Percentiles rank a stretch among this genome's conserved stretches.
phyloP scores from a whole-genome alignment of 495 filamentous ascomycete species.

The Penicillium lividum region DNA sequence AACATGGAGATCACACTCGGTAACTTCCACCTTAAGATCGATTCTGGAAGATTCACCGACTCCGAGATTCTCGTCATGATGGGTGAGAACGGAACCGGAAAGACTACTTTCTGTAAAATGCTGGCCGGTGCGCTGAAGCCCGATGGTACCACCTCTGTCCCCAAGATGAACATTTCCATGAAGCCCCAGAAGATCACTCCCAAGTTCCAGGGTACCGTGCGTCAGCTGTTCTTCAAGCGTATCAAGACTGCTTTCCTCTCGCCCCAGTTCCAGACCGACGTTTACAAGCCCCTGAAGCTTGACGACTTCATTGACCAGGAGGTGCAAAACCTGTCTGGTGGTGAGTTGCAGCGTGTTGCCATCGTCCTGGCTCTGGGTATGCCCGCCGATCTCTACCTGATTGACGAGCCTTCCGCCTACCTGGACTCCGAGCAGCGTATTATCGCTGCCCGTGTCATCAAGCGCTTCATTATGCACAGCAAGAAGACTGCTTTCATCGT shows the following conservation, averaged over 20 bases:
- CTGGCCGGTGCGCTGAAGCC: slow-evolving; percentile 91
- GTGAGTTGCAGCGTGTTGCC: slow-evolving; percentile 97
- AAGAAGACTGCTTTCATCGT: slow-evolving; percentile 99
- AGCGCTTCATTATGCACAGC: slow-evolving; percentile 99
- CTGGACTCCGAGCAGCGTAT: slow-evolving; percentile 99
- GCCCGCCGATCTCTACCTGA: slow-evolving; percentile 98
- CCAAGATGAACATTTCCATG: slow-evolving; percentile 96
- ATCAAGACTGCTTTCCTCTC: slow-evolving; percentile 95
- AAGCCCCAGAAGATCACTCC: slow-evolving; percentile 99
- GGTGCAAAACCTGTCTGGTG: slow-evolving; percentile 97
- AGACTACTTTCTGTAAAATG: slow-evolving; percentile 97
- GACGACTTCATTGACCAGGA: slow-evolving; percentile 99
- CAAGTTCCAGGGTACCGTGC: slow-evolving; percentile 94
- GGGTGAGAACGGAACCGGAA: slow-evolving; percentile 95
- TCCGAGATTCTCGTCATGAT: slow-evolving; percentile 99
- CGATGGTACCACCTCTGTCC: slow-evolving; percentile 71
- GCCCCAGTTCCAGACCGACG: slow-evolving; percentile 98
- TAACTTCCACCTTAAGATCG: slow-evolving; percentile 79
- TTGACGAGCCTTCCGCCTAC: slow-evolving; percentile 93
- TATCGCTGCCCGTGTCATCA: slow-evolving; percentile 93
- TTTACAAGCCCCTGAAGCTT: slow-evolving; percentile 96
- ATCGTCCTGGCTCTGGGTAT: slow-evolving; percentile 93
- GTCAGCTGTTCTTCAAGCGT: slow-evolving; percentile 93
- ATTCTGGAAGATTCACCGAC: slow-evolving; percentile 86
- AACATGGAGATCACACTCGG: slow-evolving; percentile 93